These are phyloP conservation scores for Calonectria crousiana DNA, from an alignment of 2,329 filamentous ascomycete species.

Conservation along the genomic window DNA sequence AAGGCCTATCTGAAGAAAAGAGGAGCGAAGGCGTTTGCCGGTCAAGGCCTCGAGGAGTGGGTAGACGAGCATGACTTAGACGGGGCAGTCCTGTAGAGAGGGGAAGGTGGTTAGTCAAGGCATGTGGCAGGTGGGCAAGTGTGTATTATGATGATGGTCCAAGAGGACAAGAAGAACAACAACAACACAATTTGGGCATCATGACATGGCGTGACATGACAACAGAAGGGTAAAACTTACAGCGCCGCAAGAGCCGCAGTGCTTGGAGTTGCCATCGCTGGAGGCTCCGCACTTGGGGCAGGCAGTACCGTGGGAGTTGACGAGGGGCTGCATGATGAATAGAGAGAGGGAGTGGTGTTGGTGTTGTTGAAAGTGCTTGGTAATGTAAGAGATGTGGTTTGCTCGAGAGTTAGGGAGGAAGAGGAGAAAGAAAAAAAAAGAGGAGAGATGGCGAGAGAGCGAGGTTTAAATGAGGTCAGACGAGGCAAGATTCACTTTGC, in stretches of 20 bases:
- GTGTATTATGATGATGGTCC: not conserved
- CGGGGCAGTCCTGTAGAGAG: conserved; percentile 40
- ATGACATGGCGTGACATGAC: not conserved
- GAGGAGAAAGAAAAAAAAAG: not conserved
- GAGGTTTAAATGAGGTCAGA: conserved; percentile 10
- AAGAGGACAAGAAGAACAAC: not conserved
- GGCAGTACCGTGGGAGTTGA: conserved; percentile 53
- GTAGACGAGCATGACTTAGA: conserved; percentile 29
- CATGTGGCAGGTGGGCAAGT: not conserved
- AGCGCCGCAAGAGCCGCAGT: conserved; percentile 67
- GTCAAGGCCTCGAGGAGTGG: not conserved
- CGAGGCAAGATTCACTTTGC: not conserved
- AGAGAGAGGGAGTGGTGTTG: not conserved
- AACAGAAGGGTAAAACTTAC: conserved; percentile 54
- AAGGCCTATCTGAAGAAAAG: not conserved
- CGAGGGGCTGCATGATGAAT: conserved; percentile 47
- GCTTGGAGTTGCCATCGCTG: conserved; percentile 61
- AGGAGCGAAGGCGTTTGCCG: not conserved
- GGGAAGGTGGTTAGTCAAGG: conserved; percentile 18
- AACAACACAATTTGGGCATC: not conserved
- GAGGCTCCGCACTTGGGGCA: conserved; percentile 70
- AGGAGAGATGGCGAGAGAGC: not conserved
- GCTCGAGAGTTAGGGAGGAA: not conserved
- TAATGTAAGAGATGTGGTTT: conserved; percentile 3
- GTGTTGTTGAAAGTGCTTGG: not conserved